These are phyloP conservation scores for Coniella vitis DNA, from an alignment of 2,329 filamentous ascomycete genomes.

Conservation along the genomic window DNA sequence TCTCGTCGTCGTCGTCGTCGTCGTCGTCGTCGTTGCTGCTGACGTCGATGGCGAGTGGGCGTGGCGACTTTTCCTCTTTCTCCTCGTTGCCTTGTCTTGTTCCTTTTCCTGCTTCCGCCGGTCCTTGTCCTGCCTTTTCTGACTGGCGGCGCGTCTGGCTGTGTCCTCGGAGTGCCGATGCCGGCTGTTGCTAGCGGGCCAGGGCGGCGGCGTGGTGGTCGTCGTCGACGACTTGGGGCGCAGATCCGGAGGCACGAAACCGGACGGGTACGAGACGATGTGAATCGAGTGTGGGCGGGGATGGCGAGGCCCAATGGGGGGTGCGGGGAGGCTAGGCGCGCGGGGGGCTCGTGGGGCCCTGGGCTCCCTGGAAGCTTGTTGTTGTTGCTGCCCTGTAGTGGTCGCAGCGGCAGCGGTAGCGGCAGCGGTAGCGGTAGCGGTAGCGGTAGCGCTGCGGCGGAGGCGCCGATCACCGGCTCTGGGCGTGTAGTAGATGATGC, in stretches of 20 bases:
- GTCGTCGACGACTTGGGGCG: constrained; percentile 24
- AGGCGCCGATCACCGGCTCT: constrained; percentile 18
- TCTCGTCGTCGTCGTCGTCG: constrained; percentile 11
- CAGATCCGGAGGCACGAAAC: constrained; percentile 34
- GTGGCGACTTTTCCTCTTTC: constrained; percentile 16
- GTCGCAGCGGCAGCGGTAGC: too few relatives aligned
- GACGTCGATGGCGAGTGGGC: neutral
- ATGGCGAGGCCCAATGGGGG: constrained; percentile 42
- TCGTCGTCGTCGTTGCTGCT: neutral
- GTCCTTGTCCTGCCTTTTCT: constrained; percentile 18
- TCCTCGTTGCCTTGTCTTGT: constrained; percentile 35
- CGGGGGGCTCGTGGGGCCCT: too few relatives aligned
- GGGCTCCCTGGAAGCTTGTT: too few relatives aligned
- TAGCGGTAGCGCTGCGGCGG: constrained; percentile 15
- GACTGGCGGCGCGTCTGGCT: too few relatives aligned
- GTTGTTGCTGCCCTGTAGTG: too few relatives aligned
- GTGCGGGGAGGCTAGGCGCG: constrained; percentile 26
- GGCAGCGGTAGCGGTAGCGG: too few relatives aligned
- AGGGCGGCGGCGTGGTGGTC: too few relatives aligned
- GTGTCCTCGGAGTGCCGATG: too few relatives aligned
- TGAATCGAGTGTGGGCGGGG: constrained; percentile 50
- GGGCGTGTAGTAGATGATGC: constrained; percentile 16
- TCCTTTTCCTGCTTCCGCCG: constrained; percentile 37
- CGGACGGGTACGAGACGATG: constrained; percentile 40
- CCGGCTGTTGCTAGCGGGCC: too few relatives aligned